Percentiles rank a stretch among this genome's conserved stretches.
Conservation (phyloP, 129 eudicot species). For the Escallonia herrerae region DNA sequence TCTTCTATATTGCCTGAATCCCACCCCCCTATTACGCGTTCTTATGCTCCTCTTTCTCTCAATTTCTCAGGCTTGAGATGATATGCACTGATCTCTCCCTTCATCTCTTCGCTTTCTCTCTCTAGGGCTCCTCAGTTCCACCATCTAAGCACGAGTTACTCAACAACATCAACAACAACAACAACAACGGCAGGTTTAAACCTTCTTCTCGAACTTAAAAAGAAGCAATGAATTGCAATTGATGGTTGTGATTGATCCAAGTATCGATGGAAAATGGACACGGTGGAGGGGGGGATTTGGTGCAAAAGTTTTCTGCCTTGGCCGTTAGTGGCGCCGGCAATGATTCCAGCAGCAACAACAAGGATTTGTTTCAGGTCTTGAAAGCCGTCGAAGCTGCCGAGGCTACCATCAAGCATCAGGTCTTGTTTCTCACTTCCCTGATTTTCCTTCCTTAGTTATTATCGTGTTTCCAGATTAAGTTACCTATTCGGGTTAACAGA, state of each 20-base stretch:
- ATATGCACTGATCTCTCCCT: background rate
- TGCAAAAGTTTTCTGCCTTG: conserved; percentile 35
- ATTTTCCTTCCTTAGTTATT: too few species aligned
- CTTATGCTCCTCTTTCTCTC: too few species aligned
- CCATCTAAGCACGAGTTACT: background rate
- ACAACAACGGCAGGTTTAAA: too few species aligned
- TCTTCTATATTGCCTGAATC: too few species aligned
- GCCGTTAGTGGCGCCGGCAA: conserved; percentile 21
- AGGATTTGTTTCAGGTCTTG: conserved; percentile 75
- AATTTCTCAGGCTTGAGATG: too few species aligned
- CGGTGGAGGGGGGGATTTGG: conserved; percentile 42
- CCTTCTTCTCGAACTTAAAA: too few species aligned
- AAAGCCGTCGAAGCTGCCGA: conserved; percentile 97
- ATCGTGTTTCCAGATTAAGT: too few species aligned
- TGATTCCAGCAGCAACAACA: conserved; percentile 15
- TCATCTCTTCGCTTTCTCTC: background rate
- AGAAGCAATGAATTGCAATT: background rate
- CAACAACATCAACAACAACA: too few species aligned
- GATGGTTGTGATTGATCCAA: background rate
- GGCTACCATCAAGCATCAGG: conserved; percentile 89
- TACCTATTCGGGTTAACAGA: too few species aligned
- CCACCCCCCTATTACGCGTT: too few species aligned
- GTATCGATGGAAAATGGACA: conserved; percentile 55
- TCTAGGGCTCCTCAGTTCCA: background rate
- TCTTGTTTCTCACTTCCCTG: background rate